Evolutionary conservation across 352 stramenopile genomes (phyloP), one percentile per base, ranked within the genome.

Genomic region (Phytophthora sansomeana): DNA sequence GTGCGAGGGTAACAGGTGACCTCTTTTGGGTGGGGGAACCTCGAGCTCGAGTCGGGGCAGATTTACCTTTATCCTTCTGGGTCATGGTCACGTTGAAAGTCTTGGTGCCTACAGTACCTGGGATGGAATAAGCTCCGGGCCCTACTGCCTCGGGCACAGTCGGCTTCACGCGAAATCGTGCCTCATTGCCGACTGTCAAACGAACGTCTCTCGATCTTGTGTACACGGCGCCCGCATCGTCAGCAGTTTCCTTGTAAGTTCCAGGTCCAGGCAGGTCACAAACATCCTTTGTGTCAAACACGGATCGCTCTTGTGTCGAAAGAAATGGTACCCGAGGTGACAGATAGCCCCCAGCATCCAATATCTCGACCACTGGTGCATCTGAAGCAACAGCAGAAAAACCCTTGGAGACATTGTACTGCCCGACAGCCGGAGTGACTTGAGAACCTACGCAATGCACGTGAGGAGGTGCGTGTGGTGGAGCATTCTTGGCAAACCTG

Each of bases 31-130:
- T 51, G 24, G 60, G 59, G 11, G 46, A 54, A 5, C 60, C 60
- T 33, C 41, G 39, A 29, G 55, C 62, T 61, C 56, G 47, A 33
- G 42, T 67, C 8, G 49, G 55, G 10, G 35, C 33, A 57, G 63
- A 6, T 29, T 63, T 70, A 13, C 29, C 33, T 47, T 63, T 62
- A 26, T 66, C 51, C 59, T 76, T 74, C 35, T 17, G 30, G 17
- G 46, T 38, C 79, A 90, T 86, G 42, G 81, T 90, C 48, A 89
- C 70, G 67, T 90, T 90, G 66, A 90, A 90, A 58, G 77, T 90
- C 61, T 85, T 87, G 24, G 69, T 80, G 14, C 77, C 81, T n/a
- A 90, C 67, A 0, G 79, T 90, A 2, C 71, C 74, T 17, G 77
- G 64, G 21, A 90, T 77, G n/a, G 73, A 63, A 49, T 90, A 90